These are phyloP conservation scores for Pascua guehoae DNA, from an alignment of 1,284 basidiomycete species.

Conservation along the genomic window DNA sequence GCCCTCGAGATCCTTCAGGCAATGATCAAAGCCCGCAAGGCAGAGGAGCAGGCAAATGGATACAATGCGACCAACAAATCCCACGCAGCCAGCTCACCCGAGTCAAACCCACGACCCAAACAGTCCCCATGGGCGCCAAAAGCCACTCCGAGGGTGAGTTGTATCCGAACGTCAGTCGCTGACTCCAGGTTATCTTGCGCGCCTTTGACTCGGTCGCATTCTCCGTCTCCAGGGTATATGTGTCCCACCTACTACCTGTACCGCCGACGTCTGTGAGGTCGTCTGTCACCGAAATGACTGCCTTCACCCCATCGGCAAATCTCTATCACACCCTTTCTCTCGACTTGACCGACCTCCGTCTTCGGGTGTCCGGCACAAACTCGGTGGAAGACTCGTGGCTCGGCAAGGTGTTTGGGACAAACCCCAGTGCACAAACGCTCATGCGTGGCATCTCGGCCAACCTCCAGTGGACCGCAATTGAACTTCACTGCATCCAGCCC, in stretches of 20 bases:
- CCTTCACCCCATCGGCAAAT: too few relatives aligned
- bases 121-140: slow-evolving; percentile 7
- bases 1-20: slow-evolving; percentile 26
- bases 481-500: slow-evolving; percentile 33
- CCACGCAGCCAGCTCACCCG: too few relatives aligned
- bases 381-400: slow-evolving; percentile 35
- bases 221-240: slow-evolving; percentile 19
- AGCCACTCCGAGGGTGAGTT: slow-evolving; percentile 20
- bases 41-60: neutral
- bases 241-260: slow-evolving; percentile 26
- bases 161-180: slow-evolving; percentile 1
- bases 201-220: slow-evolving; percentile 33
- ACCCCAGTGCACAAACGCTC: slow-evolving; percentile 23
- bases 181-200: slow-evolving; percentile 33
- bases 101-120: neutral
- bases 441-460: slow-evolving; percentile 34
- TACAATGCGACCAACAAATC: neutral
- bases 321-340: slow-evolving; percentile 29
- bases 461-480: slow-evolving; percentile 30
- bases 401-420: slow-evolving; percentile 39
- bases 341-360: slow-evolving; percentile 22
- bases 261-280: too few relatives aligned
- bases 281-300: too few relatives aligned
- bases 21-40: slow-evolving; percentile 12
- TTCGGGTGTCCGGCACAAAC: slow-evolving; percentile 31